Percentiles rank a stretch among this genome's conserved stretches.
Evolutionary conservation across 441 rosid species (phyloP).

Genomic region (Populus hybrid): DNA sequence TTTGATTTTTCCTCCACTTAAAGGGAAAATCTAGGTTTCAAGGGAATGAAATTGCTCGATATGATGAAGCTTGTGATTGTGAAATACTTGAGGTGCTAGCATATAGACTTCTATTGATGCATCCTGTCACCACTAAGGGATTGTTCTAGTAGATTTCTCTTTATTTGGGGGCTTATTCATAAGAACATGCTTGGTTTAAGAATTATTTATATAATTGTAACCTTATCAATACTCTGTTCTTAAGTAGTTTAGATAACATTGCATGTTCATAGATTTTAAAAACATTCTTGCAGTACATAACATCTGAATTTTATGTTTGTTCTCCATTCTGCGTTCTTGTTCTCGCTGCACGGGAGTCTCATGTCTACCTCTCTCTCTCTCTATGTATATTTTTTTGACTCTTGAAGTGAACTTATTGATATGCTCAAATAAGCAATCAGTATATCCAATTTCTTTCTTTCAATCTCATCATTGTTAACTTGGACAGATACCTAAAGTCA

Average conservation of each 20-base stretch:
- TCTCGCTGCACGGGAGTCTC: not conserved
- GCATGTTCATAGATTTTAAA: not conserved
- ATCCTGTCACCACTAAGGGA: not conserved
- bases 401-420: not conserved
- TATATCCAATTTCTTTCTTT: not conserved
- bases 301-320: not conserved
- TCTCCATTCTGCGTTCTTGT: slow-evolving; percentile 4
- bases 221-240: not conserved
- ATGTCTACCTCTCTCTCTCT: not conserved
- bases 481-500: slow-evolving; percentile 79
- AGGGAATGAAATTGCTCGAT: not conserved
- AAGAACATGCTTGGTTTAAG: not conserved
- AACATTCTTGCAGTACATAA: not conserved
- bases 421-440: not conserved
- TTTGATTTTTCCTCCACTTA: not conserved
- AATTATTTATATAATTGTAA: not conserved
- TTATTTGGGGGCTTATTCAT: too few relatives aligned
- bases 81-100: not conserved
- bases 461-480: slow-evolving; percentile 18
- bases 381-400: too few relatives aligned
- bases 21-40: not conserved
- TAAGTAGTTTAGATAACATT: not conserved
- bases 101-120: not conserved
- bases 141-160: not conserved
- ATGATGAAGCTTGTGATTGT: not conserved